phyloP scores from a whole-genome alignment of 345 rosid genomes.

The Salix brachista region DNA sequence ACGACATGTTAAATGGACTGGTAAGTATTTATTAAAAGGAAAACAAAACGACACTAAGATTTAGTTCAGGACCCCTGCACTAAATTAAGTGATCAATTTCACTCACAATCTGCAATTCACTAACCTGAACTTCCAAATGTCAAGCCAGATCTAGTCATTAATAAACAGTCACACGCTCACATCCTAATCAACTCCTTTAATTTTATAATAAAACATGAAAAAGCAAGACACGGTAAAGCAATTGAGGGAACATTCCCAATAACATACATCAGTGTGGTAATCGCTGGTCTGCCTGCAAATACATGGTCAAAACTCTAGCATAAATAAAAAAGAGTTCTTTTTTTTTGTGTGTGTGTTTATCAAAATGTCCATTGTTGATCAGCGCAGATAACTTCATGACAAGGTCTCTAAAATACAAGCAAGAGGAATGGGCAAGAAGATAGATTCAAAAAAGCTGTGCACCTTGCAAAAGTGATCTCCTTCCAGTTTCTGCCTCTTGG shows the following conservation, averaged over 20 bases:
- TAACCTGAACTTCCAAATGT: background rate
- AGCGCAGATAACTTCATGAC: background rate
- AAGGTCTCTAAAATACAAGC: background rate
- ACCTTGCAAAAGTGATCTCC: slow-evolving; percentile 83
- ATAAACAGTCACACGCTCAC: background rate
- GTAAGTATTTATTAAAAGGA: background rate
- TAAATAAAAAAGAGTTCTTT: background rate
- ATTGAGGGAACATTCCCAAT: background rate
- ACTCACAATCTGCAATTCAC: background rate
- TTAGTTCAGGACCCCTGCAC: background rate
- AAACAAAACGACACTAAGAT: background rate
- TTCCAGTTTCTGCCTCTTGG: slow-evolving; percentile 94
- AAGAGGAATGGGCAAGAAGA: background rate
- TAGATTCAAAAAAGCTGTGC: background rate
- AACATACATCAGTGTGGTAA: background rate
- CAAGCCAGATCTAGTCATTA: background rate
- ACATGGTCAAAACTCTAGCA: background rate
- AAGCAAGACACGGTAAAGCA: background rate
- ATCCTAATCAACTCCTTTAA: background rate
- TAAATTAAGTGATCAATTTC: background rate
- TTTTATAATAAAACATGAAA: background rate
- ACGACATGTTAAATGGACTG: slow-evolving; percentile 12
- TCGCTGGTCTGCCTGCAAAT: background rate
- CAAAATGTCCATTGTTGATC: background rate
- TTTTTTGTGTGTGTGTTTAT: too few relatives aligned